A percentile compares a stretch with the other conserved stretches of the same genome.
Conservation (phyloP, 2,329 filamentous ascomycete genomes). For the Ophiostoma pallidulum region DNA sequence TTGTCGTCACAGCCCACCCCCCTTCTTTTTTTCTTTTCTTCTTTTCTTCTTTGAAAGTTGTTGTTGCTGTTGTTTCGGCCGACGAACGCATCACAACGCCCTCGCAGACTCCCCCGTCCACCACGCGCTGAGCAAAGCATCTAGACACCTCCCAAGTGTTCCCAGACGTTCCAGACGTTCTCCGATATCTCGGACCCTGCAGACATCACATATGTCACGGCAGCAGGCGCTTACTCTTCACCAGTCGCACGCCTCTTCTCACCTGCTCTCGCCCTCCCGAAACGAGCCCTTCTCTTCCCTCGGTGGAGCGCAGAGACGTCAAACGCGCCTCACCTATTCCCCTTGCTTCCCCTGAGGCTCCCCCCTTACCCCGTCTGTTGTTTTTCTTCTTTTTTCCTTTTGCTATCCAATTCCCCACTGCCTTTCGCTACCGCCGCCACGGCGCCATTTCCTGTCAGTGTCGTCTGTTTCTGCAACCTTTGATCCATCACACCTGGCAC, state of each 20-base stretch:
- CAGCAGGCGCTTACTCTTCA: constrained; percentile 8
- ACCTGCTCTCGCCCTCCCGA: background rate
- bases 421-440: constrained; percentile 3
- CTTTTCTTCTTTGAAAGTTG: no score
- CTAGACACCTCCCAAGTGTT: no score
- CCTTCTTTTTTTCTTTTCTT: no score
- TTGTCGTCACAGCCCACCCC: no score
- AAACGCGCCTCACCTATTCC: background rate
- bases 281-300: no score
- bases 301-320: no score
- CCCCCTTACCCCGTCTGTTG: background rate
- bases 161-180: no score
- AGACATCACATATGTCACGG: constrained; percentile 7
- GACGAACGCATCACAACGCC: no score
- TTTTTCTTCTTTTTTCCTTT: background rate
- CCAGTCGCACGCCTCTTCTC: background rate
- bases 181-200: background rate
- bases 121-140: no score
- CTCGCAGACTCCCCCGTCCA: no score
- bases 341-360: constrained; percentile 4
- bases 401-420: background rate
- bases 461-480: constrained; percentile 3
- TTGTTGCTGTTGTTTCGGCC: no score
- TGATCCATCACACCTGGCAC: constrained; percentile 1
- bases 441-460: constrained; percentile 2